Conservation (phyloP, 1,139 yeast species). For the Fermentozyma sake region DNA sequence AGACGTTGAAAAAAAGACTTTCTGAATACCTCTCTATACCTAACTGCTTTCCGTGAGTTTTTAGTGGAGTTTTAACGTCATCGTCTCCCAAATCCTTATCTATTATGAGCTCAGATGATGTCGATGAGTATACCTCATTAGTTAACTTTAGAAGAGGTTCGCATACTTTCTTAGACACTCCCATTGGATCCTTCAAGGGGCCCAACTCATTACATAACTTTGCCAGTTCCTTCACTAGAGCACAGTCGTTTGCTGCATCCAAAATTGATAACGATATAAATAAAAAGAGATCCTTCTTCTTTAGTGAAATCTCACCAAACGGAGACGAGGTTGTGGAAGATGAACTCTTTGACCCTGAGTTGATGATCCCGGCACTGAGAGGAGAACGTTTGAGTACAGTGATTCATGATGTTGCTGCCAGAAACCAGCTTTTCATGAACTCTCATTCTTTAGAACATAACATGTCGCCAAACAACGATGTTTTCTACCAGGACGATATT, state of each 20-base stretch:
- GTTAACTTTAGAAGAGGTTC: slow-evolving; percentile 21
- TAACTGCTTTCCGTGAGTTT: too few relatives aligned
- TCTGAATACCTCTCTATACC: too few relatives aligned
- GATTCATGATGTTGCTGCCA: slow-evolving; percentile 26
- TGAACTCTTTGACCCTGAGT: slow-evolving; percentile 66
- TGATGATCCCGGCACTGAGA: slow-evolving; percentile 60
- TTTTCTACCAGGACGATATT: slow-evolving; percentile 40
- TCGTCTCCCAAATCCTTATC: too few relatives aligned
- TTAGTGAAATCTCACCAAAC: too few relatives aligned
- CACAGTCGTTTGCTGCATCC: slow-evolving; percentile 43
- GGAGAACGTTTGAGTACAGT: slow-evolving; percentile 66
- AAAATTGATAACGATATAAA: slow-evolving; percentile 43
- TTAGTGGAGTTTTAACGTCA: too few relatives aligned
- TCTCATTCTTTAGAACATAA: slow-evolving; percentile 8
- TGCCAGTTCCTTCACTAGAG: slow-evolving; percentile 45
- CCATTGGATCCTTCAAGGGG: slow-evolving; percentile 45
- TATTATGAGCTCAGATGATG: too few relatives aligned
- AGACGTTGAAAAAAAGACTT: too few relatives aligned
- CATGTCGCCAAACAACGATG: slow-evolving; percentile 25
- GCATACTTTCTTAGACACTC: slow-evolving; percentile 31
- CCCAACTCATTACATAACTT: slow-evolving; percentile 45
- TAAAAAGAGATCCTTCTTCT: slow-evolving; percentile 39
- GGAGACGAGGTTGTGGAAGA: slow-evolving; percentile 33
- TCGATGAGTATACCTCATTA: slow-evolving; percentile 15
- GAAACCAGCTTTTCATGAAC: slow-evolving; percentile 26